Evolutionary conservation across 116 monocot species (phyloP).

Genomic region (Cymodocea nodosa): DNA sequence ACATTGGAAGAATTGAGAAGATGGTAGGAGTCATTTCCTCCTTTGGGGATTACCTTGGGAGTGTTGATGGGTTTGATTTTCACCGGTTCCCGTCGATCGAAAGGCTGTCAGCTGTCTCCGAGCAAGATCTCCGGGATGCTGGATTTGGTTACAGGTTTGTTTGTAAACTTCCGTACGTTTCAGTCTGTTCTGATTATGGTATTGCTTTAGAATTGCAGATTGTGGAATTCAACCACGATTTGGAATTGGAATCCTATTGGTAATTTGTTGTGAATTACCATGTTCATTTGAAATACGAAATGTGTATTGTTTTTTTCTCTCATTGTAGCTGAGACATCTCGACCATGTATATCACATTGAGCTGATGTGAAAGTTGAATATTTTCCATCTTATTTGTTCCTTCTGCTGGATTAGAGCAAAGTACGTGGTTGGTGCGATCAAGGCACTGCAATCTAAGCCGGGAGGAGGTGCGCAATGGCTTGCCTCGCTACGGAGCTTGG

Average conservation of each 20-base stretch:
- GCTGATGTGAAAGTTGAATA: no score
- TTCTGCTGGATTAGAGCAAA: conserved; percentile 47
- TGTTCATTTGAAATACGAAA: no score
- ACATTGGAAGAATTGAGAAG: conserved; percentile 78
- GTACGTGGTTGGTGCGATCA: conserved; percentile 64
- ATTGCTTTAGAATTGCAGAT: no score
- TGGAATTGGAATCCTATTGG: no score
- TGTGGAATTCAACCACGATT: no score
- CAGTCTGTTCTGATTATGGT: no score
- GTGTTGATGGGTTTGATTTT: conserved; percentile 54
- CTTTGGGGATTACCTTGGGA: conserved; percentile 58
- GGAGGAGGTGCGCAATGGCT: conserved; percentile 88
- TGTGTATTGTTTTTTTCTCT: no score
- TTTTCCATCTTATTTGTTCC: neutral
- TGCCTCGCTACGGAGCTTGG: conserved; percentile 53
- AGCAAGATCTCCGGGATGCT: conserved; percentile 68
- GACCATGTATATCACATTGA: no score
- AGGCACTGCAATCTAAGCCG: conserved; percentile 60
- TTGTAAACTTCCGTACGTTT: no score
- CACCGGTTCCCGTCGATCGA: conserved; percentile 67
- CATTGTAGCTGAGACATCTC: no score
- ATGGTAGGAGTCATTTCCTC: conserved; percentile 66
- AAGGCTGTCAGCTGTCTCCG: conserved; percentile 37
- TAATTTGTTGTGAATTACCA: no score
- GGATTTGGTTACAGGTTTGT: conserved; percentile 88